A percentile compares a stretch with the other conserved stretches of the same genome.
Evolutionary conservation across 495 filamentous ascomycete species (phyloP).

Genomic region (Achaetomiella virescens): DNA sequence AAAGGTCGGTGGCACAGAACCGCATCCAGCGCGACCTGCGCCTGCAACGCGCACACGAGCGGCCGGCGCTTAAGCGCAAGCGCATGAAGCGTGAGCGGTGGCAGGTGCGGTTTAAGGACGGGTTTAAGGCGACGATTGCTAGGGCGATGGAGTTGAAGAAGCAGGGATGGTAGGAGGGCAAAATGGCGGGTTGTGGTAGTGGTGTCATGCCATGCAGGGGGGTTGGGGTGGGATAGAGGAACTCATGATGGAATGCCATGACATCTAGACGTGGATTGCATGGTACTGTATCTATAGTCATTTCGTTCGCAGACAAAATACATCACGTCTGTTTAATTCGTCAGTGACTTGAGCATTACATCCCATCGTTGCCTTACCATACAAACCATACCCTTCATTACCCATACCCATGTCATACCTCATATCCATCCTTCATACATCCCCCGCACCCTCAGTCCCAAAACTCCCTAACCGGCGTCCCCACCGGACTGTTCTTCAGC

Average conservation of each 20-base stretch:
- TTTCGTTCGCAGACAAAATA: not conserved
- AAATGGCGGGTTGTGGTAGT: not conserved
- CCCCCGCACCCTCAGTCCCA: conserved; percentile 13
- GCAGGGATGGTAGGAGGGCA: conserved; percentile 60
- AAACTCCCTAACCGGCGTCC: conserved; percentile 42
- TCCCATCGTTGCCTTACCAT: not conserved
- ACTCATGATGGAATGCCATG: not conserved
- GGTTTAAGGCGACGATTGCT: conserved; percentile 53
- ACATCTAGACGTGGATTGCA: not conserved
- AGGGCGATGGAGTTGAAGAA: conserved; percentile 60
- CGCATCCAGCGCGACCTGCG: conserved; percentile 43
- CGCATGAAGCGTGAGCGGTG: conserved; percentile 60
- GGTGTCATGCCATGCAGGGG: not conserved
- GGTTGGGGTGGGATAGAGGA: not conserved
- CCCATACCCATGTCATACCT: conserved; percentile 1
- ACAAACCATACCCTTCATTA: not conserved
- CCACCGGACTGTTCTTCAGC: conserved; percentile 67
- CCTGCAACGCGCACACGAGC: conserved; percentile 61
- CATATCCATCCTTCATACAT: not conserved
- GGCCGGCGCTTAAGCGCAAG: conserved; percentile 68
- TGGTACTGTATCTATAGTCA: conserved; percentile 9
- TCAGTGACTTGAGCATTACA: not conserved
- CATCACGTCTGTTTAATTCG: not conserved
- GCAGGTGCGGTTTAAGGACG: conserved; percentile 56
- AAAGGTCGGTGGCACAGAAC: conserved; percentile 42